Conservation (phyloP, 2,329 filamentous ascomycete species). For the Alternaria metachromatica region DNA sequence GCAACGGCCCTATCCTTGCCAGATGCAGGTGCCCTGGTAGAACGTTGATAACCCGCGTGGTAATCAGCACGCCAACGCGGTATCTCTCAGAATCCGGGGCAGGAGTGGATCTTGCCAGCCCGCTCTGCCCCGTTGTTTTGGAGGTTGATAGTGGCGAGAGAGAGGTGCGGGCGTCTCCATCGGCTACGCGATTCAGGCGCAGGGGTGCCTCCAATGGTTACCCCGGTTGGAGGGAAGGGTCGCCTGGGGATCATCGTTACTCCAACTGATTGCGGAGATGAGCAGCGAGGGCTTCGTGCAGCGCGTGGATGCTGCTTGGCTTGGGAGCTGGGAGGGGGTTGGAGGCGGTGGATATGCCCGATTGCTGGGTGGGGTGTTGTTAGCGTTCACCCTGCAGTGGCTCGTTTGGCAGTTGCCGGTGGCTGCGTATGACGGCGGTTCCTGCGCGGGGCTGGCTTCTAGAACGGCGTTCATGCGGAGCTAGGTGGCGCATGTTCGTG, state of each 20-base stretch:
- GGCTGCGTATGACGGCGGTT: neutral
- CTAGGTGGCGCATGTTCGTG: neutral
- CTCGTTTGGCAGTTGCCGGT: neutral
- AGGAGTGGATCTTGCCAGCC: slow-evolving; percentile 8
- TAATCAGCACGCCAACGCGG: slow-evolving; percentile 6
- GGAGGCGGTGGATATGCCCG: neutral
- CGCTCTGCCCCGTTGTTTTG: slow-evolving; percentile 29
- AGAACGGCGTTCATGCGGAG: neutral
- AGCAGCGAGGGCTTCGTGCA: neutral
- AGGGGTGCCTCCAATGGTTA: slow-evolving; percentile 5
- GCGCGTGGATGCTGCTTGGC: neutral
- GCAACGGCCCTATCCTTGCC: neutral
- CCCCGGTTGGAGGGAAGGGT: neutral
- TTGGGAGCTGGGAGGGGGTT: neutral
- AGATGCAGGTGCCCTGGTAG: slow-evolving; percentile 5
- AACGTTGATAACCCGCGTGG: slow-evolving; percentile 1
- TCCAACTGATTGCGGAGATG: neutral
- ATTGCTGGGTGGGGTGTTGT: neutral
- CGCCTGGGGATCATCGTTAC: neutral
- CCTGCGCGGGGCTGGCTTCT: neutral
- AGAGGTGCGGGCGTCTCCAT: slow-evolving; percentile 5
- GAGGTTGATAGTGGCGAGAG: slow-evolving; percentile 18
- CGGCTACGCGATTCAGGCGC: slow-evolving; percentile 2
- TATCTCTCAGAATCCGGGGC: slow-evolving; percentile 34
- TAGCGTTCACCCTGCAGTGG: neutral